These are phyloP conservation scores for Chondrus crispus DNA, from an alignment of 23 red algal genomes.

Conservation along the genomic window DNA sequence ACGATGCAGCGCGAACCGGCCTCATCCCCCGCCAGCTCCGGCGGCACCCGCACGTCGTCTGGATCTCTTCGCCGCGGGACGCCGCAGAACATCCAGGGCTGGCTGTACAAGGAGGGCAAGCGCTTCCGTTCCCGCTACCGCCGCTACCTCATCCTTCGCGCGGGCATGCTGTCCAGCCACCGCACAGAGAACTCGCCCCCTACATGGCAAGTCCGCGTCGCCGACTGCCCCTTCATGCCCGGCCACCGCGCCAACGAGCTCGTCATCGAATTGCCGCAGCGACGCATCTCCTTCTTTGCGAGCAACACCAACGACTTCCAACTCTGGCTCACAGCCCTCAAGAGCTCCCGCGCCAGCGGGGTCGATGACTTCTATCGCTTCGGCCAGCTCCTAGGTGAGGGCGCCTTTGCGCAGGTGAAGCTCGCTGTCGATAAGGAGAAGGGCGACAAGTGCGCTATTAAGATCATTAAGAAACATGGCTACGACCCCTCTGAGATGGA, in stretches of 20 bases:
- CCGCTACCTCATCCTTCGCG: slow-evolving; percentile 72
- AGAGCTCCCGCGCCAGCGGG: slow-evolving; percentile 39
- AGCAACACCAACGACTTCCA: slow-evolving; percentile 44
- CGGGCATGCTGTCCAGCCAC: slow-evolving; percentile 71
- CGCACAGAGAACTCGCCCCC: slow-evolving; percentile 52
- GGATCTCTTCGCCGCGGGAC: slow-evolving; percentile 17
- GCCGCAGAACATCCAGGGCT: slow-evolving; percentile 73
- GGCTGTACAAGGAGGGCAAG: slow-evolving; percentile 82
- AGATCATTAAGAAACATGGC: slow-evolving; percentile 75
- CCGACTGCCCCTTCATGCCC: slow-evolving; percentile 63
- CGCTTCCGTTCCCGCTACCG: slow-evolving; percentile 60
- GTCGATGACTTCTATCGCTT: slow-evolving; percentile 90
- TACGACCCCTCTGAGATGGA: slow-evolving; percentile 70
- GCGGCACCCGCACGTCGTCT: background rate
- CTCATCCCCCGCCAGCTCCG: too few species aligned
- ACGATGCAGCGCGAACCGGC: too few species aligned
- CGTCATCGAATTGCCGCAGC: slow-evolving; percentile 50
- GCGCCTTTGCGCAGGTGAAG: slow-evolving; percentile 88
- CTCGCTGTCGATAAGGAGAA: slow-evolving; percentile 57
- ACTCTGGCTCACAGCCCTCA: slow-evolving; percentile 67
- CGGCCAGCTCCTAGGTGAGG: slow-evolving; percentile 78
- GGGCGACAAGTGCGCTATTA: slow-evolving; percentile 71
- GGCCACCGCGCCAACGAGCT: slow-evolving; percentile 71
- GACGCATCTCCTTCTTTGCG: slow-evolving; percentile 85
- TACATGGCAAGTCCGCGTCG: slow-evolving; percentile 72